phyloP scores from a whole-genome alignment of 345 rosid species.

The Salix exigua region DNA sequence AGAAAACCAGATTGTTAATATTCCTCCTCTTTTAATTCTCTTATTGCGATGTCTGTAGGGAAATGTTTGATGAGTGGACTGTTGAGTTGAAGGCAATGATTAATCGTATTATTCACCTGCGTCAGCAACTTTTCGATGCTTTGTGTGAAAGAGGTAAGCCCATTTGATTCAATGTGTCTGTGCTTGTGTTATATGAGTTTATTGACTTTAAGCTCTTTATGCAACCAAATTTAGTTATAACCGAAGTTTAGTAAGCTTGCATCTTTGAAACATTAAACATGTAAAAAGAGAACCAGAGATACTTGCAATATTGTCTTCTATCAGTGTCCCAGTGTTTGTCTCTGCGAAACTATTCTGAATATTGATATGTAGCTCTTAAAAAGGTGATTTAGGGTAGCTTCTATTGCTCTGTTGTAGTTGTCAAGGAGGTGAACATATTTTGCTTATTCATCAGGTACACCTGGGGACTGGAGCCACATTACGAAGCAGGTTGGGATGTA shows the following conservation, averaged over 20 bases:
- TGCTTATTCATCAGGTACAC: constrained; percentile 40
- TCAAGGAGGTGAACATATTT: not conserved
- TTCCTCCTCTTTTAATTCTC: not conserved
- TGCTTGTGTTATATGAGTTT: not conserved
- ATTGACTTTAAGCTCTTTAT: not conserved
- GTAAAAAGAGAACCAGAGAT: not conserved
- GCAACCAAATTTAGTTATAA: not conserved
- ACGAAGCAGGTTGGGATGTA: constrained; percentile 79
- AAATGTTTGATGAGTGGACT: constrained; percentile 68
- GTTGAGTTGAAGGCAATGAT: constrained; percentile 77
- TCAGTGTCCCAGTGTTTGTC: not conserved
- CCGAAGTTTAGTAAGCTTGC: not conserved
- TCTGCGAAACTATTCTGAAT: not conserved
- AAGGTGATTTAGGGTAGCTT: not conserved
- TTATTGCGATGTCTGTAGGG: constrained; percentile 27
- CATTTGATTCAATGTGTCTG: not conserved
- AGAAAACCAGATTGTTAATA: not conserved
- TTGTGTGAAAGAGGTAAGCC: constrained; percentile 45
- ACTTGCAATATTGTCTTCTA: not conserved
- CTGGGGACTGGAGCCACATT: constrained; percentile 84
- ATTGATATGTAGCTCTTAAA: not conserved
- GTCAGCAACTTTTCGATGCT: constrained; percentile 68
- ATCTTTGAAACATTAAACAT: not conserved
- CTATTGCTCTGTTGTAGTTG: not conserved
- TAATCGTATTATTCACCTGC: constrained; percentile 75